Evolutionary conservation across 139 green algal genomes (phyloP).

Genomic region (Chlorella sp.): DNA sequence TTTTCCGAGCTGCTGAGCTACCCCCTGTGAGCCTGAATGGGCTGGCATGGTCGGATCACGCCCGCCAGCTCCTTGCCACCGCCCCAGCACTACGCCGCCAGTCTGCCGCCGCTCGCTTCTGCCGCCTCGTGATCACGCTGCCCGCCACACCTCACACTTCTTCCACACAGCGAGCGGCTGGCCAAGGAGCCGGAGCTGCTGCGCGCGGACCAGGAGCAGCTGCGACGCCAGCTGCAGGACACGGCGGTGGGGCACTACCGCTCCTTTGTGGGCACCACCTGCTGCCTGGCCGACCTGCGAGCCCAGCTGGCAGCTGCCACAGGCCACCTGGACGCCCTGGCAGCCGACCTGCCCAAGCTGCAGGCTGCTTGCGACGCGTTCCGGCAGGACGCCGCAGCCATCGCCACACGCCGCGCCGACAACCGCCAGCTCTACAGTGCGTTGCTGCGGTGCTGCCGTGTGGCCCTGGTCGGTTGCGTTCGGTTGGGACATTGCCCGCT

Average conservation of each 20-base stretch:
- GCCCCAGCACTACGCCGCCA: conserved; percentile 34
- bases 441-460: background rate
- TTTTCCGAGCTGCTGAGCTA: conserved; percentile 93
- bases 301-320: conserved; percentile 35
- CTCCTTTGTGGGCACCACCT: conserved; percentile 69
- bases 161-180: conserved; percentile 76
- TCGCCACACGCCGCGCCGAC: conserved; percentile 55
- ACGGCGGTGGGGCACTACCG: conserved; percentile 69
- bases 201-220: conserved; percentile 75
- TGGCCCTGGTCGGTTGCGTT: background rate
- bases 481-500: too few species aligned
- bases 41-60: too few species aligned
- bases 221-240: conserved; percentile 79
- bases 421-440: conserved; percentile 80
- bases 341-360: conserved; percentile 66
- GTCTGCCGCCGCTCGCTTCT: too few species aligned
- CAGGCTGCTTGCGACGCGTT: conserved; percentile 68
- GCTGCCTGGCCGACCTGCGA: conserved; percentile 57
- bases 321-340: conserved; percentile 45
- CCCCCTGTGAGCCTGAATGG: conserved; percentile 15
- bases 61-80: background rate
- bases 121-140: too few species aligned
- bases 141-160: too few species aligned
- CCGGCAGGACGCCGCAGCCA: conserved; percentile 41
- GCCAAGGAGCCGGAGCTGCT: conserved; percentile 95